Evolutionary conservation across 2,329 filamentous ascomycete species (phyloP).

Genomic region (Fusarium nematophilum): DNA sequence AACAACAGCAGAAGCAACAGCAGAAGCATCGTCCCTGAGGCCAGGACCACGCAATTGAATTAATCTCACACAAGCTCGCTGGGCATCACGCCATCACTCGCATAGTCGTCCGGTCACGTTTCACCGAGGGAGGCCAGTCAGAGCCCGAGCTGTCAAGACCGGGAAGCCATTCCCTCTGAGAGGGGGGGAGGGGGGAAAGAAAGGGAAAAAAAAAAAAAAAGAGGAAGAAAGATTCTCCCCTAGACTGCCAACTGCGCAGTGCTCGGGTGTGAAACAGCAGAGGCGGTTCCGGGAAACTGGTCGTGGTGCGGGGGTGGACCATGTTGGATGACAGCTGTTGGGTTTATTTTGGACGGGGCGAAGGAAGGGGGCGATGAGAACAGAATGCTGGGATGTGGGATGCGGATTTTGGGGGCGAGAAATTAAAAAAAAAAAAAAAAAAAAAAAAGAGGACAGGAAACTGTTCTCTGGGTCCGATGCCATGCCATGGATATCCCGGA

Average conservation of each 20-base stretch:
- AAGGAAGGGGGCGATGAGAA: slow-evolving; percentile 25
- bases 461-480: not conserved
- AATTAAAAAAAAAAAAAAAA: not conserved
- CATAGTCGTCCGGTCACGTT: slow-evolving; percentile 44
- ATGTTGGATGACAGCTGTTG: slow-evolving; percentile 39
- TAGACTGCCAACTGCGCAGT: too few species aligned
- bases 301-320: slow-evolving; percentile 44
- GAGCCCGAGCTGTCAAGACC: slow-evolving; percentile 15
- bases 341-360: slow-evolving; percentile 37
- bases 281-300: slow-evolving; percentile 41
- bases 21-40: not conserved
- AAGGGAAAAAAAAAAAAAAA: slow-evolving; percentile 8
- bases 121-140: slow-evolving; percentile 28
- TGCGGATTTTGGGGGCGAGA: not conserved
- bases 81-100: slow-evolving; percentile 41
- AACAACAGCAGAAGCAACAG: not conserved
- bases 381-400: not conserved
- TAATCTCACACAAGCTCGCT: slow-evolving; percentile 38
- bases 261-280: slow-evolving; percentile 26
- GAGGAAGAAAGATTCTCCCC: slow-evolving; percentile 3
- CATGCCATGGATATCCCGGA: slow-evolving; percentile 37
- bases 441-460: not conserved
- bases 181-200: not conserved
- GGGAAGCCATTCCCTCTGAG: slow-evolving; percentile 20
- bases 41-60: slow-evolving; percentile 33